These are phyloP conservation scores for Dictyostelium firmibasis DNA, from an alignment of 78 protist genomes.

Conservation along the genomic window DNA sequence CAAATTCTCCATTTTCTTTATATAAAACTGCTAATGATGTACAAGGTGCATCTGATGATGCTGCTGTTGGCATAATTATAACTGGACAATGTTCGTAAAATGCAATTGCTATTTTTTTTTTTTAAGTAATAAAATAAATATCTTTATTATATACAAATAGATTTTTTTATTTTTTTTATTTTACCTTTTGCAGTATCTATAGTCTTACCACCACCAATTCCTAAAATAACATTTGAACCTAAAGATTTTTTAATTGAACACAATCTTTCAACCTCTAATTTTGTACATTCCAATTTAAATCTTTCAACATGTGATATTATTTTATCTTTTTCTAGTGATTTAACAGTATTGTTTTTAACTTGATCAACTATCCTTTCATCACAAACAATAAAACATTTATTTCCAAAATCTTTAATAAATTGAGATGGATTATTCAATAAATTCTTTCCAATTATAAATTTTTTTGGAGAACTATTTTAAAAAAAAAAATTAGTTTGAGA, in stretches of 20 bases:
- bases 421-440: neutral
- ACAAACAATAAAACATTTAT: neutral
- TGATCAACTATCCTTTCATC: neutral
- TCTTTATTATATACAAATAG: too few species aligned
- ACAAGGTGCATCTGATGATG: neutral
- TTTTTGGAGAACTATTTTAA: neutral
- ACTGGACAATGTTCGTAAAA: neutral
- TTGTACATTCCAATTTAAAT: neutral
- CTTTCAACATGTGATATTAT: neutral
- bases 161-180: neutral
- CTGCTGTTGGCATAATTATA: neutral
- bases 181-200: neutral
- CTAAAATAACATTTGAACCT: neutral
- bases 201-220: constrained; percentile 1
- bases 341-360: neutral
- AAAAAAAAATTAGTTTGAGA: neutral
- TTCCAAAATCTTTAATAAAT: neutral
- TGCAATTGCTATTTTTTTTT: neutral
- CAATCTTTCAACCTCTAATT: neutral
- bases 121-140: neutral
- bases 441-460: neutral
- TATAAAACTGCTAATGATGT: neutral
- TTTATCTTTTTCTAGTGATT: neutral
- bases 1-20: neutral
- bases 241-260: neutral